Conservation (phyloP, 495 filamentous ascomycete genomes). For the Chaetomium tenue region DNA sequence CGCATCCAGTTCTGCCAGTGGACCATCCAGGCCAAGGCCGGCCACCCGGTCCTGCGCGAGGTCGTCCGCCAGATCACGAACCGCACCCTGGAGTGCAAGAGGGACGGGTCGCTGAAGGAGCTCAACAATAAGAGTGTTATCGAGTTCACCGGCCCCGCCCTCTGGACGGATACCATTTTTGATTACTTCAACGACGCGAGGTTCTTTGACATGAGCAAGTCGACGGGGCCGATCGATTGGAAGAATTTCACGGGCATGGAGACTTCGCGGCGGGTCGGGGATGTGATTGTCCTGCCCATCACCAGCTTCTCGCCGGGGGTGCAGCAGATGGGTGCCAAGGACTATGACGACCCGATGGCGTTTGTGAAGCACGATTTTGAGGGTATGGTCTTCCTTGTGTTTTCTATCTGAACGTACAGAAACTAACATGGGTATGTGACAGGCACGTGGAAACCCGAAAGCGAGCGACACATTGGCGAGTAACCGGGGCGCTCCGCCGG, state of each 20-base stretch:
- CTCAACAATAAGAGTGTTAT: constrained; percentile 77
- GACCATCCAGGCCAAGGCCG: constrained; percentile 95
- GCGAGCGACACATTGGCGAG: constrained; percentile 59
- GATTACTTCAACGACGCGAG: constrained; percentile 87
- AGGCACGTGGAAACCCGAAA: constrained; percentile 82
- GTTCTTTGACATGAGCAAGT: constrained; percentile 78
- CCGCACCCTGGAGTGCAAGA: constrained; percentile 74
- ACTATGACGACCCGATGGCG: constrained; percentile 90
- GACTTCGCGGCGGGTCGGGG: constrained; percentile 78
- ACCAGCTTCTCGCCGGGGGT: constrained; percentile 97
- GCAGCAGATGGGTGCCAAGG: constrained; percentile 87
- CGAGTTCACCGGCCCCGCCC: constrained; percentile 90
- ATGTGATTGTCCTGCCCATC: constrained; percentile 91
- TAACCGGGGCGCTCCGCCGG: not conserved
- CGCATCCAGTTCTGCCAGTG: constrained; percentile 98
- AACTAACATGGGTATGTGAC: constrained; percentile 10
- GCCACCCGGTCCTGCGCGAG: constrained; percentile 86
- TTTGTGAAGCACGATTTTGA: constrained; percentile 98
- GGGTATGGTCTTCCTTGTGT: constrained; percentile 51
- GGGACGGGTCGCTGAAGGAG: constrained; percentile 60
- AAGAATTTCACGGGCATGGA: constrained; percentile 87
- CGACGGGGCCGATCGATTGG: constrained; percentile 75
- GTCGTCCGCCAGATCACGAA: constrained; percentile 83
- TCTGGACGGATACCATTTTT: constrained; percentile 94
- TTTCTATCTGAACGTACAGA: not conserved